Conservation (phyloP, 2,329 filamentous ascomycete species). For the Dactylonectria macrodidyma region DNA sequence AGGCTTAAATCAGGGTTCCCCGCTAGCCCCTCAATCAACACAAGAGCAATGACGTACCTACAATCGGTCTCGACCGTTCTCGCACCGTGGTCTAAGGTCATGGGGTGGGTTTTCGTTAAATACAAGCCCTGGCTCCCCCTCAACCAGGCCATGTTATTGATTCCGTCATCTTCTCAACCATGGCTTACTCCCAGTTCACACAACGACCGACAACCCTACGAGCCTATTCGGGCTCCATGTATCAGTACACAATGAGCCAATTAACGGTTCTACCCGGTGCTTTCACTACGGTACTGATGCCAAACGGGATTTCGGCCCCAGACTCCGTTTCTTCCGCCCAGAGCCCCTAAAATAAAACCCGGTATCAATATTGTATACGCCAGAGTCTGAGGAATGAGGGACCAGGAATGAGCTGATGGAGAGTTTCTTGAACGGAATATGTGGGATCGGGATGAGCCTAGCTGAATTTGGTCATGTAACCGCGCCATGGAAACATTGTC, state of each 20-base stretch:
- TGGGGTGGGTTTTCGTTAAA: background rate
- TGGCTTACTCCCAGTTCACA: background rate
- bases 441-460: no score
- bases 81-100: no score
- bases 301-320: background rate
- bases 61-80: no score
- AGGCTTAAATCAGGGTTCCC: no score
- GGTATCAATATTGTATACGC: background rate
- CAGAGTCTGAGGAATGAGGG: background rate
- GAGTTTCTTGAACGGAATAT: no score
- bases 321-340: background rate
- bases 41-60: background rate
- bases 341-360: background rate
- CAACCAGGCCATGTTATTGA: background rate
- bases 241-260: background rate
- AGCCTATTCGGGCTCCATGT: slow-evolving; percentile 1
- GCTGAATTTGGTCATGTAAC: no score
- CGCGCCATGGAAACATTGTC: no score
- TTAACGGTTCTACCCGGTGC: background rate
- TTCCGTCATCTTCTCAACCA: background rate
- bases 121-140: background rate
- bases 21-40: background rate
- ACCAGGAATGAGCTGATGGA: background rate
- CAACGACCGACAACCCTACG: background rate
- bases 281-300: background rate